Percentiles rank a stretch among this genome's conserved stretches.
Evolutionary conservation across 2,329 filamentous ascomycete species (phyloP).

Genomic region (Leptographium procerum): DNA sequence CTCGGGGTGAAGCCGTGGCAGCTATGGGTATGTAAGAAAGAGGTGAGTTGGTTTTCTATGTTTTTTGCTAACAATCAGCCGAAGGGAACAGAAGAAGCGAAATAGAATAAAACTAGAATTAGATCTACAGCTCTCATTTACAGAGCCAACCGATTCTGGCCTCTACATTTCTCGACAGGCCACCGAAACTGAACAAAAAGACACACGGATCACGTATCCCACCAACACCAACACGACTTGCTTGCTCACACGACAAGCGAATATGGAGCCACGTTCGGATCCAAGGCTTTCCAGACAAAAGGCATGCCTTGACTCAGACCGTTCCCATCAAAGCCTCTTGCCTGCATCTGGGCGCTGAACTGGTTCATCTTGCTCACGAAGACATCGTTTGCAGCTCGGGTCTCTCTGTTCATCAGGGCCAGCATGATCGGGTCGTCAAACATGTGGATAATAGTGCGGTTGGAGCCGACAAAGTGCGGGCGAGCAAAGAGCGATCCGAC

Average conservation of each 20-base stretch:
- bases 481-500: constrained; percentile 29
- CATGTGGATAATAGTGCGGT: constrained; percentile 27
- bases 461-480: constrained; percentile 22
- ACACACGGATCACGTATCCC: no score
- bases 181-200: no score
- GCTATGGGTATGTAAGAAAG: no score
- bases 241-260: constrained; percentile 7
- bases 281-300: constrained; percentile 25
- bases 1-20: no score
- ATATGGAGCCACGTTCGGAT: constrained; percentile 13
- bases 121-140: no score
- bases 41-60: no score
- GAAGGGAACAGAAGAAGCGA: no score
- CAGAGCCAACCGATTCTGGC: no score
- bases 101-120: no score
- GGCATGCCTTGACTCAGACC: constrained; percentile 36
- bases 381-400: constrained; percentile 19
- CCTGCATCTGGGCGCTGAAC: constrained; percentile 25
- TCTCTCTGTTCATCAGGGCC: constrained; percentile 19
- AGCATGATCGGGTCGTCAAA: constrained; percentile 27
- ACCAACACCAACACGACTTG: no score
- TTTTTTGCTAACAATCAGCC: no score
- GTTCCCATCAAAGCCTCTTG: constrained; percentile 26
- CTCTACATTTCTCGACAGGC: no score
- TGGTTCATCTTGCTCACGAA: constrained; percentile 26